Conservation (phyloP, 2,329 filamentous ascomycete species). For the Colletotrichum liaoningense region DNA sequence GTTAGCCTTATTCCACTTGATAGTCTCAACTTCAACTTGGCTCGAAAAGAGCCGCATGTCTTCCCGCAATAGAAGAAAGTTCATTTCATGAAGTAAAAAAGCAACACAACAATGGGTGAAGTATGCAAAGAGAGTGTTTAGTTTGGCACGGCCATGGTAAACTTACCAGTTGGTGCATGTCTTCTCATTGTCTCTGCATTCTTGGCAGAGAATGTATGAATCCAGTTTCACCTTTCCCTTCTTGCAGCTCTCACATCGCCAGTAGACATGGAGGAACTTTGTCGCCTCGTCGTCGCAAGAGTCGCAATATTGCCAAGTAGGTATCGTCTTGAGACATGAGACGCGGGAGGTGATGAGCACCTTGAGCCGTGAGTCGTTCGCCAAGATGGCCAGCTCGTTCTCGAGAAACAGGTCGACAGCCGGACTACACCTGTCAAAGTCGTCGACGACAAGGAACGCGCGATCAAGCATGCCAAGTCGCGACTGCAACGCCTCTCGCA, state of each 20-base stretch:
- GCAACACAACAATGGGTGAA: not conserved
- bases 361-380: not conserved
- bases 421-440: constrained; percentile 3
- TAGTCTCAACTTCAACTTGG: not conserved
- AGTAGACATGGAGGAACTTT: not conserved
- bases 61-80: not conserved
- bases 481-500: not conserved
- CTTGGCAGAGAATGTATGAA: constrained; percentile 4
- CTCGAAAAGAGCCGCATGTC: not conserved
- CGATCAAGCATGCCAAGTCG: constrained; percentile 10
- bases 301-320: not conserved
- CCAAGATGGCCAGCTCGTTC: constrained; percentile 7
- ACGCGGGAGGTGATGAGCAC: constrained; percentile 15
- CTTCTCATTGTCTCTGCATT: not conserved
- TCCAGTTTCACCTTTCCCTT: not conserved
- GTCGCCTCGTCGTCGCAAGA: not conserved
- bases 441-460: not conserved
- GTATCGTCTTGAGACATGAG: not conserved
- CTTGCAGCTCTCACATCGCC: not conserved
- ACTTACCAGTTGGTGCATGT: not conserved
- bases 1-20: not conserved
- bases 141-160: not conserved
- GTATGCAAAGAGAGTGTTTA: not conserved
- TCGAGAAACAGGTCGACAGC: constrained; percentile 7
- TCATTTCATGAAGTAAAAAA: not conserved